These are phyloP conservation scores for Debaryomyces psychrophilus DNA, from an alignment of 1,139 yeast genomes.

Conservation along the genomic window DNA sequence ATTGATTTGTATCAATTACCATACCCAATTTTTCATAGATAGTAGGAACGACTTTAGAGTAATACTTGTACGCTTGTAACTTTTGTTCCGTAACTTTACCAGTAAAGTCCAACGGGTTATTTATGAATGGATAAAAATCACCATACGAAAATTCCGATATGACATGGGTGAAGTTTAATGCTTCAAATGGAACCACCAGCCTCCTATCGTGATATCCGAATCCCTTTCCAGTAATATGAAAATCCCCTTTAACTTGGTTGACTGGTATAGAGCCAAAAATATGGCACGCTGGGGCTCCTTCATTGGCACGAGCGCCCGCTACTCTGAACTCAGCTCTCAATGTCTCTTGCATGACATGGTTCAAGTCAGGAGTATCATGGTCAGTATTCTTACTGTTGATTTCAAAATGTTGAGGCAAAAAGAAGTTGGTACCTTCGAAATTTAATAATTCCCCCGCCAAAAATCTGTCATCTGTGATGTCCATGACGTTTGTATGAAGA, in stretches of 20 bases:
- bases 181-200: conserved; percentile 47
- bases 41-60: conserved; percentile 83
- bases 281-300: conserved; percentile 80
- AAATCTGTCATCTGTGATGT: conserved; percentile 74
- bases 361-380: conserved; percentile 66
- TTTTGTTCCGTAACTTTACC: conserved; percentile 55
- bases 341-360: conserved; percentile 65
- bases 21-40: conserved; percentile 71
- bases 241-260: conserved; percentile 82
- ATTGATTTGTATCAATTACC: conserved; percentile 79
- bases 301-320: conserved; percentile 41
- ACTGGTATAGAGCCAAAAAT: conserved; percentile 87
- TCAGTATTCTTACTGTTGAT: conserved; percentile 49
- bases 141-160: conserved; percentile 92
- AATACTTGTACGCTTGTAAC: conserved; percentile 60
- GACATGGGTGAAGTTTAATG: conserved; percentile 78
- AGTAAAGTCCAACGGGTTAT: conserved; percentile 83
- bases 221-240: conserved; percentile 81
- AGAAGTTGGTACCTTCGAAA: conserved; percentile 63
- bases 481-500: conserved; percentile 76
- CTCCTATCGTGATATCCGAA: conserved; percentile 55
- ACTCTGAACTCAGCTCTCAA: conserved; percentile 62
- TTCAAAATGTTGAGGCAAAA: conserved; percentile 50
- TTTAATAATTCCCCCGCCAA: conserved; percentile 76
- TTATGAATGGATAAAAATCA: conserved; percentile 79